Conservation (phyloP, 345 rosid genomes). For the Linum trigynum region DNA sequence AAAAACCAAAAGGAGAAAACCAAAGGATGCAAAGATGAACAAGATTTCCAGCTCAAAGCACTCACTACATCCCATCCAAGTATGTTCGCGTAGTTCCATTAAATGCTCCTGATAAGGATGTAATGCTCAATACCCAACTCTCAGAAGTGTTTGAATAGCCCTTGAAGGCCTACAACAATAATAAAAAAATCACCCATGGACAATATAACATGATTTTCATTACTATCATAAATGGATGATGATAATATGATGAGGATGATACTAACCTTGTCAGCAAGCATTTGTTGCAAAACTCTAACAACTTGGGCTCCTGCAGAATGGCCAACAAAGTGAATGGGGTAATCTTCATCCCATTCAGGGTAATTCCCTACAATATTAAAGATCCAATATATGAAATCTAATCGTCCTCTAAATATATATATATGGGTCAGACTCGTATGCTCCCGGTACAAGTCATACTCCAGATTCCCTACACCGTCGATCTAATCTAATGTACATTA, state of each 20-base stretch:
- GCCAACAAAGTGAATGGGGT: constrained; percentile 93
- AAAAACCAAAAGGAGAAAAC: neutral
- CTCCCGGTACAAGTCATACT: too few relatives aligned
- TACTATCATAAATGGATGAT: neutral
- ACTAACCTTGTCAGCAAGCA: constrained; percentile 88
- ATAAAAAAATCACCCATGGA: neutral
- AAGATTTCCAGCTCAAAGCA: constrained; percentile 11
- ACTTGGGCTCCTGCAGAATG: constrained; percentile 99
- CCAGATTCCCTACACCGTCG: too few relatives aligned
- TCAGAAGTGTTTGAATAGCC: constrained; percentile 76
- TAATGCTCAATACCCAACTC: constrained; percentile 88
- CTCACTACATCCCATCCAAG: constrained; percentile 89
- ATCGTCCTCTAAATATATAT: too few relatives aligned
- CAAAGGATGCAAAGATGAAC: neutral
- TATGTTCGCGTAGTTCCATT: constrained; percentile 91
- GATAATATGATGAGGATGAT: neutral
- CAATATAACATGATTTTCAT: neutral
- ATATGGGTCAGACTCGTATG: too few relatives aligned
- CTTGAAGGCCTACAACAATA: constrained; percentile 48
- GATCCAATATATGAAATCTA: neutral
- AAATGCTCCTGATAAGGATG: constrained; percentile 90
- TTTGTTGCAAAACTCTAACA: constrained; percentile 94
- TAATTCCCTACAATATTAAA: constrained; percentile 50
- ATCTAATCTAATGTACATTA: too few relatives aligned
- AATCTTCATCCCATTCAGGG: constrained; percentile 91